Percentiles rank a stretch among this genome's conserved stretches.
These are phyloP conservation scores for Persicaria maculosa DNA, from an alignment of 148 eudicot genomes.

Conservation along the genomic window DNA sequence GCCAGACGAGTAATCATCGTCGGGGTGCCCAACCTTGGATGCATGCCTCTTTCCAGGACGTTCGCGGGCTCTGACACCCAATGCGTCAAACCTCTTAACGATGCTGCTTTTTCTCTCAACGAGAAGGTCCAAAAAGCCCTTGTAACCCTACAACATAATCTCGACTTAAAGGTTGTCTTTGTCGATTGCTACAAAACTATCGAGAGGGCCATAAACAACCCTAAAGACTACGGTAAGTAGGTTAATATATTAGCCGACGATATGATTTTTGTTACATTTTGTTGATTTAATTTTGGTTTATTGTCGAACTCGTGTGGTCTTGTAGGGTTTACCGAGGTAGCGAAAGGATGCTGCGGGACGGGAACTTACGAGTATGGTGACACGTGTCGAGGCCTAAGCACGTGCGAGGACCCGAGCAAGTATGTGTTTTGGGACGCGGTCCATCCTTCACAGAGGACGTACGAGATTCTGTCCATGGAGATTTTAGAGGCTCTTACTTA, in stretches of 20 bases:
- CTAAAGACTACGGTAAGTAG: conserved; percentile 30
- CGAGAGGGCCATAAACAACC: conserved; percentile 26
- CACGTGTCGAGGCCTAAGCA: conserved; percentile 30
- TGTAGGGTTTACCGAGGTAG: conserved; percentile 35
- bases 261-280: not conserved
- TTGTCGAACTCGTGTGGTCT: not conserved
- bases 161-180: conserved; percentile 17
- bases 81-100: conserved; percentile 29
- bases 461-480: conserved; percentile 31
- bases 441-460: conserved; percentile 42
- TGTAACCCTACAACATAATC: conserved; percentile 3
- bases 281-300: not conserved
- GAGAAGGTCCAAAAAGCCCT: conserved; percentile 20
- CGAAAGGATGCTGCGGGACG: conserved; percentile 49
- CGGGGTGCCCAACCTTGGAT: conserved; percentile 47
- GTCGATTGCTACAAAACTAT: conserved; percentile 32
- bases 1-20: conserved; percentile 37
- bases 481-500: conserved; percentile 21
- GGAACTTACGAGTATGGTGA: conserved; percentile 33
- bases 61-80: conserved; percentile 17
- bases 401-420: conserved; percentile 34
- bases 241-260: not conserved
- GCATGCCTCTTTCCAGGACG: conserved; percentile 34
- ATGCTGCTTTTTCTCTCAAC: conserved; percentile 35
- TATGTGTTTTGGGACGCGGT: conserved; percentile 51